Evolutionary conservation across 2,329 filamentous ascomycete genomes (phyloP).

Genomic region (Fusarium nurragi): DNA sequence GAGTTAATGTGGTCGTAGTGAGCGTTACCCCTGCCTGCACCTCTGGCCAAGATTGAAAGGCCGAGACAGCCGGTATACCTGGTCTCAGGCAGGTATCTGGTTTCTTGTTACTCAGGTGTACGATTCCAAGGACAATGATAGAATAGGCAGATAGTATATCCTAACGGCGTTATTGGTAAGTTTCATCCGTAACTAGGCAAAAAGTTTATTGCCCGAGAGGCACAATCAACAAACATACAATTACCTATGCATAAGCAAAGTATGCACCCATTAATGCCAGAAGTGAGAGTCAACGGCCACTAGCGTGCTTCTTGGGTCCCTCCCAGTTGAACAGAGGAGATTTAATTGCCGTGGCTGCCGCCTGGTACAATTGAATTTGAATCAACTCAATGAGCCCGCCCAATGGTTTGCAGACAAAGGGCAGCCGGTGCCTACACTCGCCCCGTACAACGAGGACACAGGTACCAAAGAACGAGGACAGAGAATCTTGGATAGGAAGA

Average conservation of each 20-base stretch:
- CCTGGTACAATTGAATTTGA: slow-evolving; percentile 7
- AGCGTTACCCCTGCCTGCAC: slow-evolving; percentile 6
- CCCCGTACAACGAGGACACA: neutral
- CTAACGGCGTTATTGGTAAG: neutral
- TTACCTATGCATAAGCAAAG: slow-evolving; percentile 14
- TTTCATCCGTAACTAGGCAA: neutral
- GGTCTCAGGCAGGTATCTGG: slow-evolving; percentile 12
- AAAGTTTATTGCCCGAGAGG: neutral
- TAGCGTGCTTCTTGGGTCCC: slow-evolving; percentile 36
- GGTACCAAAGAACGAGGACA: neutral
- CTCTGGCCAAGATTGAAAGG: slow-evolving; percentile 6
- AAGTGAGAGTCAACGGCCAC: slow-evolving; percentile 36
- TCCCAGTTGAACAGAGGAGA: slow-evolving; percentile 17
- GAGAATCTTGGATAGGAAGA: neutral
- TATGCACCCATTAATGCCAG: slow-evolving; percentile 13
- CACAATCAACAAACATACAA: neutral
- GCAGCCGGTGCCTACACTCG: neutral
- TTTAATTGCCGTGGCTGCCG: slow-evolving; percentile 29
- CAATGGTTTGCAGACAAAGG: neutral
- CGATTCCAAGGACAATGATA: neutral
- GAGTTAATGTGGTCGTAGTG: neutral
- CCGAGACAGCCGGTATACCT: slow-evolving; percentile 27
- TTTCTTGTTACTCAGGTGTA: neutral
- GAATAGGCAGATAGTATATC: neutral
- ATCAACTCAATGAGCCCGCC: neutral